Conservation (phyloP, 495 filamentous ascomycete species). For the Pyrenula aspistea region DNA sequence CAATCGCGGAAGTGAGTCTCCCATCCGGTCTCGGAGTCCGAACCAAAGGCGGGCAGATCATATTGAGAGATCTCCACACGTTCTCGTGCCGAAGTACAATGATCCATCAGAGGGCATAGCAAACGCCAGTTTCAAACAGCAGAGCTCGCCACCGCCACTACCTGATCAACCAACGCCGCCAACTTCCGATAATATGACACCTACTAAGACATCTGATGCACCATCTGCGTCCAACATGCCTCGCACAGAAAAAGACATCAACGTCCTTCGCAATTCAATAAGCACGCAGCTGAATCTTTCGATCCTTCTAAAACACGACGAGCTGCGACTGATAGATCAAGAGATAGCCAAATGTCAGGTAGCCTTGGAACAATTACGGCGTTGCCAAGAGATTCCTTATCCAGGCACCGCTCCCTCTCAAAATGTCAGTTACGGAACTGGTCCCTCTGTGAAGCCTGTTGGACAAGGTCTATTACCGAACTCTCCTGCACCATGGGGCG, state of each 20-base stretch:
- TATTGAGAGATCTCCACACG: neutral
- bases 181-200: neutral
- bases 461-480: slow-evolving; percentile 44
- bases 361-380: slow-evolving; percentile 87
- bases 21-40: neutral
- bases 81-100: neutral
- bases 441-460: slow-evolving; percentile 47
- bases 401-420: slow-evolving; percentile 51
- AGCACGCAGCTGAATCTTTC: slow-evolving; percentile 81
- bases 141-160: neutral
- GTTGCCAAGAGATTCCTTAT: slow-evolving; percentile 83
- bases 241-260: slow-evolving; percentile 16
- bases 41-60: neutral
- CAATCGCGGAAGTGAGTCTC: neutral
- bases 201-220: neutral
- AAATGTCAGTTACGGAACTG: slow-evolving; percentile 59
- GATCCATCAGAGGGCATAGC: neutral
- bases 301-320: slow-evolving; percentile 87
- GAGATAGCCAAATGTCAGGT: slow-evolving; percentile 93
- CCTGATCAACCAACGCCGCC: slow-evolving; percentile 3
- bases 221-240: slow-evolving; percentile 10
- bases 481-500: slow-evolving; percentile 74
- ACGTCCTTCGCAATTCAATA: slow-evolving; percentile 54
- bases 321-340: slow-evolving; percentile 87
- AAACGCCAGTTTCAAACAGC: neutral